A percentile compares a stretch with the other conserved stretches of the same genome.
phyloP scores from a whole-genome alignment of 2,329 filamentous ascomycete species.

The Juglanconis oblonga region DNA sequence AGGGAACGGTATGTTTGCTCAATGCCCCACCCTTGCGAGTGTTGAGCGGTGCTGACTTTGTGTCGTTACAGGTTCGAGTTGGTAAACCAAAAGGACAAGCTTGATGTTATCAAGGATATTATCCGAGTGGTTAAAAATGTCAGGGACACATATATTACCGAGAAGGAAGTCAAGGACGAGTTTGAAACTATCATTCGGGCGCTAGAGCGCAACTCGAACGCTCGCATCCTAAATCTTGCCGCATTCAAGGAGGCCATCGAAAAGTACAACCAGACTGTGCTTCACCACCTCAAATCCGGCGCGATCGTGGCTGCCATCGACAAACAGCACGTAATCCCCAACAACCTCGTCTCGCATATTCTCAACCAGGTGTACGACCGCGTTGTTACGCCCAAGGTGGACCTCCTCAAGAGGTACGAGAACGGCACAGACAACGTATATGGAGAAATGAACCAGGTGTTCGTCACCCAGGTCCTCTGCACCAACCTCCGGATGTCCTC shows the following conservation, averaged over 20 bases:
- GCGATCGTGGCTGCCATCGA: constrained; percentile 71
- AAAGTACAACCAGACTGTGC: constrained; percentile 74
- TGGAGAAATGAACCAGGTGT: constrained; percentile 83
- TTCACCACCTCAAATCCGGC: constrained; percentile 64
- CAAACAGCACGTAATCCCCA: constrained; percentile 63
- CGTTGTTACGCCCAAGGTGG: constrained; percentile 85
- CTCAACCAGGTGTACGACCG: constrained; percentile 86
- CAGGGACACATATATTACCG: constrained; percentile 73
- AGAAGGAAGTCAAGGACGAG: constrained; percentile 58
- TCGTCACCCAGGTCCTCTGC: constrained; percentile 78
- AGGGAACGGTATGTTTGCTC: constrained; percentile 28
- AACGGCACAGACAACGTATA: constrained; percentile 93
- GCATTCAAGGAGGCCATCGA: constrained; percentile 72
- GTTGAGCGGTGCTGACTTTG: constrained; percentile 1
- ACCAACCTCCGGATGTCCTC: constrained; percentile 74
- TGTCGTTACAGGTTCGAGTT: constrained; percentile 60
- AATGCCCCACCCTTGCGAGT: too few relatives aligned
- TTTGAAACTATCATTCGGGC: constrained; percentile 70
- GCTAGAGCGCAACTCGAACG: constrained; percentile 70
- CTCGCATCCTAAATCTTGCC: constrained; percentile 58
- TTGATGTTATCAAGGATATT: constrained; percentile 74
- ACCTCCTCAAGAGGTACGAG: constrained; percentile 79
- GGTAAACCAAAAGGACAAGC: constrained; percentile 74
- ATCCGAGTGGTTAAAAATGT: constrained; percentile 67
- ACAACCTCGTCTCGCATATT: constrained; percentile 75